These are phyloP conservation scores for Termitomyces titanicus DNA, from an alignment of 768 basidiomycete genomes.

Conservation along the genomic window DNA sequence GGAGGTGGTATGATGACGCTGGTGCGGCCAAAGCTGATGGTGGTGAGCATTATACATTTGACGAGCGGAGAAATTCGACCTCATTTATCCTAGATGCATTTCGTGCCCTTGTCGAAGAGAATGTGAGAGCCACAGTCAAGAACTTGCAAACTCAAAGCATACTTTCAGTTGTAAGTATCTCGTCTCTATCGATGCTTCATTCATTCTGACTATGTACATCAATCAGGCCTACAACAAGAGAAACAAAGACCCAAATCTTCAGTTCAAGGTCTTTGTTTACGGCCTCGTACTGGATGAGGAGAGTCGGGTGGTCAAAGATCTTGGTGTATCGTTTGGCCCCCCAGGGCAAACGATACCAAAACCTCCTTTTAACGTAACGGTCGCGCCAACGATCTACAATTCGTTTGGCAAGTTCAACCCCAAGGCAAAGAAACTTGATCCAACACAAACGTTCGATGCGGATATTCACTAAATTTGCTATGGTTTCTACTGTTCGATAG, in stretches of 20 bases:
- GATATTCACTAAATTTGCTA: too few relatives aligned
- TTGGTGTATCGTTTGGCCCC: conserved; percentile 40
- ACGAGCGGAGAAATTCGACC: neutral
- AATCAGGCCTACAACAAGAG: conserved; percentile 11
- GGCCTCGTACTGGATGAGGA: conserved; percentile 56
- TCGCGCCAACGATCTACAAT: conserved; percentile 22
- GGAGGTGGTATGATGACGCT: conserved; percentile 21
- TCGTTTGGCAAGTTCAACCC: conserved; percentile 13
- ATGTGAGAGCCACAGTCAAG: conserved; percentile 41
- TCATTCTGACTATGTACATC: conserved; percentile 5
- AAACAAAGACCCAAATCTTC: conserved; percentile 12
- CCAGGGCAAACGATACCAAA: conserved; percentile 30
- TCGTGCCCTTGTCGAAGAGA: conserved; percentile 44
- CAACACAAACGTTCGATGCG: conserved; percentile 3
- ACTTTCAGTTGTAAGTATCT: conserved; percentile 23
- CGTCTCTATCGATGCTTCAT: neutral
- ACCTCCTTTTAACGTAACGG: conserved; percentile 29
- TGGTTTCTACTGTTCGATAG: conserved; percentile 34
- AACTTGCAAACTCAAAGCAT: conserved; percentile 36
- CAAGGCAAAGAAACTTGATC: conserved; percentile 14
- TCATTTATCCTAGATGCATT: conserved; percentile 26
- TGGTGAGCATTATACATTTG: conserved; percentile 1
- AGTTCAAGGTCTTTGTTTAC: conserved; percentile 41
- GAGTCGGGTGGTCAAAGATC: conserved; percentile 44
- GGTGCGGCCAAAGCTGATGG: conserved; percentile 5